Evolutionary conservation across 164 flowering plant species (phyloP), one percentile per base, ranked within the genome.

Genomic region (Houttuynia cordata): DNA sequence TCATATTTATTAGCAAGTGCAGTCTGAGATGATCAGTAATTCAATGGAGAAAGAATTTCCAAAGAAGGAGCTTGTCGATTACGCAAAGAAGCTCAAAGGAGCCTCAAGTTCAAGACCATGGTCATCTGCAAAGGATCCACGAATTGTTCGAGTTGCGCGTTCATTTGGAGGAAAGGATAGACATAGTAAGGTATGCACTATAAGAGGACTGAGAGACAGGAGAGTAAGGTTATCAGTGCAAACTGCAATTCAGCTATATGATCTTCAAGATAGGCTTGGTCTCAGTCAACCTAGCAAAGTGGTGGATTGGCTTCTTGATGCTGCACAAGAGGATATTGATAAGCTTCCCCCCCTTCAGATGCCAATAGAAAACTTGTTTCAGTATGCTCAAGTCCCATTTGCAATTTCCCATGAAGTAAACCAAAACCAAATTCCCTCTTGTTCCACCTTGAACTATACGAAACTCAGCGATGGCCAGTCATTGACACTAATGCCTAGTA

Each of bases 151-250:
- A 0, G 94, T 86, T 13, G 80, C 89, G 0, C 79, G 92, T 6
- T 80, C 86, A 7, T 81, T 78, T 51, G 96, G 96, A 60, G 86
- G 91, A 8, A 90, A 90, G 71, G 97, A 90, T 67, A 74, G 97
- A 62, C 97, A 90, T 47, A 89, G 97, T 76, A 89, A 89, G 58
- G 95, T 90, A 12, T 78, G 79, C 73, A 90, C 97, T 37, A 70
- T 83, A 25, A 80, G 79, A 67, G 97, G 97, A n/a, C 64, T 83
- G 62, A 75, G 95, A 62, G 96, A 89, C 74, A 64, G 96, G 60
- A 68, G 96, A 22, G 83, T 88, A n/a, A 81, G 97, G 75, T 81
- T 90, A 19, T 87, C 97, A 0, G 92, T 85, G 0, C 87, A 83
- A 1, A 87, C 95, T 4, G 97, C 97, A 4, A 83, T 90, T 63